Conservation (phyloP, 805 yeast genomes). For the Hanseniaspora mollemarum region DNA sequence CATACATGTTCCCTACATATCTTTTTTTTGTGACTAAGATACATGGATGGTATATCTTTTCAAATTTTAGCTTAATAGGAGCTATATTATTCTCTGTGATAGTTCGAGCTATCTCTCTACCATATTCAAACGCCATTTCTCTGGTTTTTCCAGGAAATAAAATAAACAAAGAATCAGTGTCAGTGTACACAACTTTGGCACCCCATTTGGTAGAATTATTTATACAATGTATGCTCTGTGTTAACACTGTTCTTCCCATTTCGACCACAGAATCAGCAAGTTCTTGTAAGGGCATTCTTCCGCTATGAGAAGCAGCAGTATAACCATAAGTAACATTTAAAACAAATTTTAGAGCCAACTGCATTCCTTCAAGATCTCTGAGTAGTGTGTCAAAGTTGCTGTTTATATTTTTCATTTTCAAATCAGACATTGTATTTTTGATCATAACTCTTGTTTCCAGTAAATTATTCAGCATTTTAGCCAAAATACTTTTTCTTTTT, state of each 20-base stretch:
- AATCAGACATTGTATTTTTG: slow-evolving; percentile 56
- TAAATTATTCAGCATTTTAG: slow-evolving; percentile 76
- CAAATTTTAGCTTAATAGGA: slow-evolving; percentile 77
- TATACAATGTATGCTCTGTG: slow-evolving; percentile 55
- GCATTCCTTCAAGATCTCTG: slow-evolving; percentile 59
- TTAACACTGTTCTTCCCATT: slow-evolving; percentile 76
- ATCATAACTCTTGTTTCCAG: slow-evolving; percentile 69
- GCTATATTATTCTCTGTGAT: slow-evolving; percentile 61
- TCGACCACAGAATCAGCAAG: slow-evolving; percentile 90
- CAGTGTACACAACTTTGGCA: slow-evolving; percentile 92
- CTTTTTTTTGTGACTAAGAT: slow-evolving; percentile 75
- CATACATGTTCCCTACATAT: slow-evolving; percentile 80
- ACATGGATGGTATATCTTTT: slow-evolving; percentile 84
- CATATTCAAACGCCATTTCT: slow-evolving; percentile 66
- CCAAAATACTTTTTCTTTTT: slow-evolving; percentile 59
- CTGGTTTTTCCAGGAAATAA: slow-evolving; percentile 73
- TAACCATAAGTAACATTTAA: slow-evolving; percentile 97
- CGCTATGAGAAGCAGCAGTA: slow-evolving; percentile 87
- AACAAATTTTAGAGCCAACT: slow-evolving; percentile 73
- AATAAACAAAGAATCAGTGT: slow-evolving; percentile 88
- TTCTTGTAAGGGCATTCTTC: slow-evolving; percentile 94
- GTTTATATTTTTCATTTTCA: slow-evolving; percentile 28
- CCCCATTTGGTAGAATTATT: slow-evolving; percentile 55
- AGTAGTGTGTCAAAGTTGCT: slow-evolving; percentile 36
- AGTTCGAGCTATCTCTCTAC: slow-evolving; percentile 52